Evolutionary conservation across 2,329 filamentous ascomycete genomes (phyloP).

Genomic region (Nemania diffusa): DNA sequence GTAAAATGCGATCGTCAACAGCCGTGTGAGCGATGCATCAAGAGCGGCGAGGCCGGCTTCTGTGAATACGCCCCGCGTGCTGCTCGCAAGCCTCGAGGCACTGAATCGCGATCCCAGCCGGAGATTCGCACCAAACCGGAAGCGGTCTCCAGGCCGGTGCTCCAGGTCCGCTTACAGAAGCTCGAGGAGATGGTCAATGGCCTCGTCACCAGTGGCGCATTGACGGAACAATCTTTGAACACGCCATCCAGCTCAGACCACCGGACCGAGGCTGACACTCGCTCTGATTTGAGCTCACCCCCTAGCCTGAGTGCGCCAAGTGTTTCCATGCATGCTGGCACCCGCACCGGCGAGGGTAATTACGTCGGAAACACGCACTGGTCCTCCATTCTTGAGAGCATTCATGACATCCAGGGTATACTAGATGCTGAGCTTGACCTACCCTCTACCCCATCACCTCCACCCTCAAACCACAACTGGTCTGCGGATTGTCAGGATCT

Average conservation of each 20-base stretch:
- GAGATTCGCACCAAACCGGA: constrained; percentile 46
- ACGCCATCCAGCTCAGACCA: constrained; percentile 47
- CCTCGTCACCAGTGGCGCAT: constrained; percentile 42
- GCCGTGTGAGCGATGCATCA: constrained; percentile 54
- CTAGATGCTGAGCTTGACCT: constrained; percentile 45
- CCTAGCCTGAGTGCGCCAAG: constrained; percentile 41
- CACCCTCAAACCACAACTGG: constrained; percentile 40
- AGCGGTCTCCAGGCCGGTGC: constrained; percentile 46
- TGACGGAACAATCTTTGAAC: constrained; percentile 41
- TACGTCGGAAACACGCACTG: constrained; percentile 53
- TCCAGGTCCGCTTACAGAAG: constrained; percentile 51
- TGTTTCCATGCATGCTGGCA: constrained; percentile 35
- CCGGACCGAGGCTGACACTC: constrained; percentile 44
- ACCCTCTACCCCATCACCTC: constrained; percentile 44
- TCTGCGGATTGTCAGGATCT: constrained; percentile 45
- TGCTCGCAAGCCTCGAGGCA: constrained; percentile 47
- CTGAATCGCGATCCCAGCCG: constrained; percentile 47
- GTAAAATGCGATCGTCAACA: constrained; percentile 55
- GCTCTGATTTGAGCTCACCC: constrained; percentile 47
- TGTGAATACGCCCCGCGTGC: constrained; percentile 53
- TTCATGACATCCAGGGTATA: constrained; percentile 51
- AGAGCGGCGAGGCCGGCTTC: constrained; percentile 51
- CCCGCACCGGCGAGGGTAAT: constrained; percentile 41
- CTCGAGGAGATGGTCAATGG: constrained; percentile 52
- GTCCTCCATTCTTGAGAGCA: constrained; percentile 52